phyloP scores from a whole-genome alignment of 441 rosid species.

The Gossypium gossypioides region DNA sequence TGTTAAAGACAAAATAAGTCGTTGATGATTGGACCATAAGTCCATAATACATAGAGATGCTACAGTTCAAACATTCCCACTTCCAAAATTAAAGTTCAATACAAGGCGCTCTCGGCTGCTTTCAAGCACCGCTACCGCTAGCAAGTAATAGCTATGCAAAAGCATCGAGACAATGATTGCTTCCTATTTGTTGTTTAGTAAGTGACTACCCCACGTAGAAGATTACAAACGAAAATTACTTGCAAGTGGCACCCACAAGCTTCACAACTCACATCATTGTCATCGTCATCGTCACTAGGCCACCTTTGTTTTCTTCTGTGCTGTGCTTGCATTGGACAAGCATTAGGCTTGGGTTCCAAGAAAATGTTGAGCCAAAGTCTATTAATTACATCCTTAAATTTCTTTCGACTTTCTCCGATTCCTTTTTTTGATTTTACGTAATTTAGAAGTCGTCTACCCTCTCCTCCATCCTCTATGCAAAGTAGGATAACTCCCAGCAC shows the following conservation, averaged over 20 bases:
- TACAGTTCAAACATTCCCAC: not conserved
- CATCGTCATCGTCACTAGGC: not conserved
- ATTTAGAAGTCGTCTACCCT: not conserved
- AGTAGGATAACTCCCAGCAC: constrained; percentile 4
- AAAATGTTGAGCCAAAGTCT: not conserved
- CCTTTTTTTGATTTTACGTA: not conserved
- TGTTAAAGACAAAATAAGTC: not conserved
- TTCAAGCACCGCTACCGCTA: not conserved
- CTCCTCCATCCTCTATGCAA: not conserved
- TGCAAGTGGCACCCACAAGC: not conserved
- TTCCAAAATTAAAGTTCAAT: not conserved
- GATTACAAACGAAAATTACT: not conserved
- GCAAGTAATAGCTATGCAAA: not conserved
- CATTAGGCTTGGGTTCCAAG: not conserved
- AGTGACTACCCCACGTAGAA: not conserved
- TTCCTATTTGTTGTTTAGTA: not conserved
- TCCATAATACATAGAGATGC: not conserved
- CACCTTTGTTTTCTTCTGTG: not conserved
- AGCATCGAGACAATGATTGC: not conserved
- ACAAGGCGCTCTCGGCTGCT: not conserved
- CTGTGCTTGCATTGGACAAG: not conserved
- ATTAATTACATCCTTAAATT: not conserved
- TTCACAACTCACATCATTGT: not conserved
- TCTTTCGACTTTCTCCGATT: not conserved
- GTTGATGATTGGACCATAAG: not conserved